Conservation (phyloP, 176 grass and related monocot genomes). For the Raddia guianensis region DNA sequence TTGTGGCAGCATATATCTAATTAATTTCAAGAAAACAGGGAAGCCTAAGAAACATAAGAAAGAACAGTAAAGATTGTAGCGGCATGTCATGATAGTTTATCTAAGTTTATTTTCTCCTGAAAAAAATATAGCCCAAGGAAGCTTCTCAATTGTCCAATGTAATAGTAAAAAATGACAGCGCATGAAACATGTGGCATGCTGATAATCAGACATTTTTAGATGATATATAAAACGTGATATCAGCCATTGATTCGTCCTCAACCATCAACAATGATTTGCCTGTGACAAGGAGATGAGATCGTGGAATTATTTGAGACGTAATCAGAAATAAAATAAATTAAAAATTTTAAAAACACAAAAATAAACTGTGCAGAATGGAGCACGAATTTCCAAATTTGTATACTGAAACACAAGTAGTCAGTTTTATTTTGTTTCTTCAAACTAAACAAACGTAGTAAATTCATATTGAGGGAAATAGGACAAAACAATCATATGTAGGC, state of each 20-base stretch:
- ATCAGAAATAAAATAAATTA: neutral
- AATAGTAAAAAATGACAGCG: neutral
- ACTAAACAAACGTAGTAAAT: neutral
- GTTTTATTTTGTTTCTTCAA: neutral
- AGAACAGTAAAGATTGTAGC: neutral
- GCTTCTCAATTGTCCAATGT: neutral
- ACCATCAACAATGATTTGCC: slow-evolving; percentile 26
- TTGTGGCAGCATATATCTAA: no score
- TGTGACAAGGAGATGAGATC: slow-evolving; percentile 15
- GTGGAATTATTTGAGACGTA: neutral
- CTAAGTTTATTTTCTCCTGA: neutral
- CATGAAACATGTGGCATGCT: neutral
- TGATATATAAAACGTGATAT: neutral
- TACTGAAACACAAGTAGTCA: neutral
- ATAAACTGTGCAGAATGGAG: neutral
- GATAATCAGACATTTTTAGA: neutral
- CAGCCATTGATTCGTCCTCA: neutral
- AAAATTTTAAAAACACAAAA: neutral
- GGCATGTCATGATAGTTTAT: neutral
- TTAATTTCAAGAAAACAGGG: neutral
- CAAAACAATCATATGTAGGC: neutral
- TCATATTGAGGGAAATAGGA: neutral
- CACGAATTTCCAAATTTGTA: neutral
- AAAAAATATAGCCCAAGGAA: neutral
- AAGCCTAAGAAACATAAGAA: neutral